These are phyloP conservation scores for Calonectria henricotiae DNA, from an alignment of 2,329 filamentous ascomycete genomes.

Conservation along the genomic window DNA sequence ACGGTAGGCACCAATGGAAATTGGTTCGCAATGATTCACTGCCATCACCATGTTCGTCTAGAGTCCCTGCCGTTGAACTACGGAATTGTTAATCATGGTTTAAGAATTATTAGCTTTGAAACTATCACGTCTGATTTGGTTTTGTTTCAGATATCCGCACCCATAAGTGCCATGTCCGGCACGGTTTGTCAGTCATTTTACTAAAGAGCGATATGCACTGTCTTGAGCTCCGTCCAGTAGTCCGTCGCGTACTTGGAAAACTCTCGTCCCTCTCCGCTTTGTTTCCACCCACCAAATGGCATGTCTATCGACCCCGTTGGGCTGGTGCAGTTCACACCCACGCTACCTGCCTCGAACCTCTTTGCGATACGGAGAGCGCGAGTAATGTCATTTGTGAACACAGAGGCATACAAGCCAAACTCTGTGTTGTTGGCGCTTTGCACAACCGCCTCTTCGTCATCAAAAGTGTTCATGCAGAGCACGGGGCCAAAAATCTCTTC, in stretches of 20 bases:
- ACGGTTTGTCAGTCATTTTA: neutral
- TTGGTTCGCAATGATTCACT: too few relatives aligned
- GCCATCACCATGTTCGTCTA: too few relatives aligned
- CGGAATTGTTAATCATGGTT: too few relatives aligned
- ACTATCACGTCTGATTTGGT: too few relatives aligned
- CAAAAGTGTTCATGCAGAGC: neutral
- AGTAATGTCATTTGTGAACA: neutral
- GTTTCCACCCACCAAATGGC: conserved; percentile 1
- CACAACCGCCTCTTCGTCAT: neutral
- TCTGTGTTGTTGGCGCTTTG: neutral
- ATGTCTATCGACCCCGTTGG: neutral
- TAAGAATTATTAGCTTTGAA: too few relatives aligned
- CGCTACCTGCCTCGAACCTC: neutral
- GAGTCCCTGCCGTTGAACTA: too few relatives aligned
- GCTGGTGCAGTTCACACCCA: neutral
- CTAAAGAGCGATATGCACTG: neutral
- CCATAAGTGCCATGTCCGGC: too few relatives aligned
- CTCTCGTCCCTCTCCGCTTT: neutral
- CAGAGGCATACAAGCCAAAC: neutral
- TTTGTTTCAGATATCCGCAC: too few relatives aligned
- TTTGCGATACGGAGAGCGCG: neutral
- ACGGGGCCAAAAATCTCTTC: neutral
- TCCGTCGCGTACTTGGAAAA: neutral
- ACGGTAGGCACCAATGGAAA: too few relatives aligned
- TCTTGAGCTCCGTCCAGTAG: conserved; percentile 3